Conservation (phyloP, 345 rosid species). For the Dimocarpus longan region DNA sequence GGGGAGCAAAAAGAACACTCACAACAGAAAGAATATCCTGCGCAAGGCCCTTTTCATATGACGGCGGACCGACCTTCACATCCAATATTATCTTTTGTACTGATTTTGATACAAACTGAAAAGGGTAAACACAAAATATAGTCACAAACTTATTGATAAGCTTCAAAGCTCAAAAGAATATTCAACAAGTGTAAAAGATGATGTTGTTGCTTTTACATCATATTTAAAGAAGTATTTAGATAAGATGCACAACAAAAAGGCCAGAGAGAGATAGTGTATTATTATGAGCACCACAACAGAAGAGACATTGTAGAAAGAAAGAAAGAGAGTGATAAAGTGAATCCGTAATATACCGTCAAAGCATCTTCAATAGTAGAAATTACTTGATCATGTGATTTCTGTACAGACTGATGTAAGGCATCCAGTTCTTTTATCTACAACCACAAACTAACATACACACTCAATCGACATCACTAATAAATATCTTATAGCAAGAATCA, state of each 20-base stretch:
- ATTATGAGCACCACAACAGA: not conserved
- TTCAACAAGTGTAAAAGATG: not conserved
- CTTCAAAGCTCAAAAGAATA: conserved; percentile 2
- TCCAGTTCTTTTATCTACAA: conserved; percentile 66
- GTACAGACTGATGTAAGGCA: conserved; percentile 38
- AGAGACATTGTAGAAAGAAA: not conserved
- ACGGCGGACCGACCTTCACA: conserved; percentile 93
- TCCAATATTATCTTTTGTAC: conserved; percentile 77
- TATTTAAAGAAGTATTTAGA: not conserved
- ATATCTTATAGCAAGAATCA: conserved; percentile 1
- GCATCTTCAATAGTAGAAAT: conserved; percentile 83
- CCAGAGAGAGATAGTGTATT: not conserved
- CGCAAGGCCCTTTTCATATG: conserved; percentile 80
- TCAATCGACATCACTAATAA: conserved; percentile 33
- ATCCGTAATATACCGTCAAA: conserved; percentile 53
- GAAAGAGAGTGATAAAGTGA: not conserved
- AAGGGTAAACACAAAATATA: conserved; percentile 17
- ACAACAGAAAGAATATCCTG: conserved; percentile 80
- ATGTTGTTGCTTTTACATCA: not conserved
- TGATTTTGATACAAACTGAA: conserved; percentile 70
- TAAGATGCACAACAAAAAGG: conserved; percentile 1
- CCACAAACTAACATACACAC: conserved; percentile 35
- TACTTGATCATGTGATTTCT: conserved; percentile 41
- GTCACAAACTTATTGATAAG: conserved; percentile 21
- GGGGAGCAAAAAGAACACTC: conserved; percentile 37